Evolutionary conservation across 495 filamentous ascomycete species (phyloP), one percentile per base, ranked within the genome.

Genomic region (Lasiosphaeria ovina): DNA sequence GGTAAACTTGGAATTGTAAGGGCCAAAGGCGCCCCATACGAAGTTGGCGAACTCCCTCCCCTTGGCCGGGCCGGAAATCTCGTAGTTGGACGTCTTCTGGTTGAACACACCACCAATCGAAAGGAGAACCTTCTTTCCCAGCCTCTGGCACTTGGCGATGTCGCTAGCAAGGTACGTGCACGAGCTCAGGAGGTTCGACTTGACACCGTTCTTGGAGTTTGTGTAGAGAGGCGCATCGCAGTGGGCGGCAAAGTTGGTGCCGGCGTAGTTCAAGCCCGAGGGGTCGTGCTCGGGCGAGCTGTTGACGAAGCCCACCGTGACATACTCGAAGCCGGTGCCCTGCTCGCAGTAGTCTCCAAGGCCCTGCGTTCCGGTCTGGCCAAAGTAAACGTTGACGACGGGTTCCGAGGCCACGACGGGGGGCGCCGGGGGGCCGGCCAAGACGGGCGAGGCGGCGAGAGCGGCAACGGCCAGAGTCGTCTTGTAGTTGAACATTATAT

Each of bases 1-100:
- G n/a, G 62, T 65, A 40, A 68, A 78, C 38, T 45, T 52, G 3
- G 61, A 6, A 36, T 71, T 66, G 54, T 75, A 72, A n/a, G 82
- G 83, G 17, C 87, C 87, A 65, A 90, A 90, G 3, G 86, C 82
- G 35, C 80, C 67, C 81, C 85, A 90, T 48, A 91, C 71, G 49
- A 86, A 80, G n/a, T 82, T 68, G 6, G 87, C 88, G 35, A 87
- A 85, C 3, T 78, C 65, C 42, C 74, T 68, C 34, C 86, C 87
- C 9, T 79, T 77, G 8, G 67, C 58, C 36, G 78, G 73, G 58
- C 69, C 78, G 35, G 82, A 81, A 12, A 80, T 76, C 33, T 80
- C 76, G 60, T 78, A 79, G 65, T 74, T 59, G 61, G 66, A 66
- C 44, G 5, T 1, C 55, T 35, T 14, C 61, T 53, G 10, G 51